Conservation (phyloP, 1,284 basidiomycete genomes). For the Pseudozyma tsukubaensis region DNA sequence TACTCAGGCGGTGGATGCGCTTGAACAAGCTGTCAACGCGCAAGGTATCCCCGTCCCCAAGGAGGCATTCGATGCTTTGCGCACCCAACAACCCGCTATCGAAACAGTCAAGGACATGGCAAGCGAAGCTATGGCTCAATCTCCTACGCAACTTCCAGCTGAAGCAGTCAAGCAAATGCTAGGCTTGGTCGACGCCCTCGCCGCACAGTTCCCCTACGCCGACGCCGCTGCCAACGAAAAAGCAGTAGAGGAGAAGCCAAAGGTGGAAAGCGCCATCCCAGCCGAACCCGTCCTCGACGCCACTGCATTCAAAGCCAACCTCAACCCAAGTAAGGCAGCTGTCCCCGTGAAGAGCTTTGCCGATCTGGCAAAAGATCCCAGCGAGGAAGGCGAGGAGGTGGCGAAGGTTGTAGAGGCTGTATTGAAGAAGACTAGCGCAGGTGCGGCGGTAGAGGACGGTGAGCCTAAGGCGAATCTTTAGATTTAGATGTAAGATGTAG, state of each 20-base stretch:
- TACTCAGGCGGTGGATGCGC: slow-evolving; percentile 75
- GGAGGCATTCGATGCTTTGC: slow-evolving; percentile 72
- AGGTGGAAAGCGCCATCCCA: slow-evolving; percentile 70
- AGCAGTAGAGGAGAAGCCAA: slow-evolving; percentile 70
- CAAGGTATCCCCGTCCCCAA: slow-evolving; percentile 74
- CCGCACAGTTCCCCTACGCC: slow-evolving; percentile 72
- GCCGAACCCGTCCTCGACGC: slow-evolving; percentile 76
- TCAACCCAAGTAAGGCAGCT: slow-evolving; percentile 71
- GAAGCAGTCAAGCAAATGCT: slow-evolving; percentile 74
- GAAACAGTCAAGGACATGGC: slow-evolving; percentile 61
- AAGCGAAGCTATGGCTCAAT: slow-evolving; percentile 64
- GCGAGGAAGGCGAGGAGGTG: slow-evolving; percentile 33
- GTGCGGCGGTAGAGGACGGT: slow-evolving; percentile 9
- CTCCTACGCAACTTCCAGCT: slow-evolving; percentile 62
- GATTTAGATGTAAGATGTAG: background rate
- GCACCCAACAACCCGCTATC: slow-evolving; percentile 72
- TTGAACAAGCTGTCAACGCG: slow-evolving; percentile 74
- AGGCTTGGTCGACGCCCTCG: slow-evolving; percentile 74
- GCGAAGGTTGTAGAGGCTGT: slow-evolving; percentile 17
- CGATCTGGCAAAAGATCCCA: slow-evolving; percentile 45
- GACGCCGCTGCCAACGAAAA: slow-evolving; percentile 71
- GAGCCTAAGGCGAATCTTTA: slow-evolving; percentile 40
- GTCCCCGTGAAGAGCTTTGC: slow-evolving; percentile 67
- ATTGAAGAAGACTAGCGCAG: slow-evolving; percentile 10
- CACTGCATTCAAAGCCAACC: slow-evolving; percentile 77